Evolutionary conservation across 768 basidiomycete species (phyloP).

Genomic region (Termitomyces sp.): DNA sequence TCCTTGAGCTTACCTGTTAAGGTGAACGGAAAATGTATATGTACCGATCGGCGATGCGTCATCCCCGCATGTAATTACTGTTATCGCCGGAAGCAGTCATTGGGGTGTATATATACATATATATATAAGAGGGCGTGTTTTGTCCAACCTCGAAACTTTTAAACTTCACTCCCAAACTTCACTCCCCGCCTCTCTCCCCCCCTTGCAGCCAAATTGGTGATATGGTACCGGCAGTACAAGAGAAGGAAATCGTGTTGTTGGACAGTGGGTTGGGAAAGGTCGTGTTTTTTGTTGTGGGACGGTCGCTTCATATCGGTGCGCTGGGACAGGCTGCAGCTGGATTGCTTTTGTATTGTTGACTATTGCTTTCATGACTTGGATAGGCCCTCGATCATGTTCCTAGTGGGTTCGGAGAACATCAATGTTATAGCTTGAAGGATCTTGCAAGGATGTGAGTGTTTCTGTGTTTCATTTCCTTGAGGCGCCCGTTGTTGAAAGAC

Average conservation of each 20-base stretch:
- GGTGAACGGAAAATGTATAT: neutral
- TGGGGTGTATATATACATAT: neutral
- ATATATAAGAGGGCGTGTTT: neutral
- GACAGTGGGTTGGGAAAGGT: constrained; percentile 9
- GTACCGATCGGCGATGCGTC: neutral
- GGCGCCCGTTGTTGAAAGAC: neutral
- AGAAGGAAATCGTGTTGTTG: neutral
- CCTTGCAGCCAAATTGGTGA: neutral
- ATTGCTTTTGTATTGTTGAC: neutral
- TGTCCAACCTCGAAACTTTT: neutral
- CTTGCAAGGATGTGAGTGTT: neutral
- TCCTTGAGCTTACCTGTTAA: neutral
- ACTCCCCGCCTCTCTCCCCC: no score
- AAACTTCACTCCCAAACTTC: neutral
- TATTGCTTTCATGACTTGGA: neutral
- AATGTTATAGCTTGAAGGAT: neutral
- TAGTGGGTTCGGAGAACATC: neutral
- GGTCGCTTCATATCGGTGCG: neutral
- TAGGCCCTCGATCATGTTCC: neutral
- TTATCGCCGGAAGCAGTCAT: neutral
- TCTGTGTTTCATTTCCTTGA: neutral
- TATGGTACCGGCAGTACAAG: neutral
- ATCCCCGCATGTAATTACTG: neutral
- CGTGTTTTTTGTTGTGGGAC: constrained; percentile 8
- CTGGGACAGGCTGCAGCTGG: neutral